Evolutionary conservation across 257 asterid species (phyloP), one percentile per base, ranked within the genome.

Genomic region (Capsicum pubescens): DNA sequence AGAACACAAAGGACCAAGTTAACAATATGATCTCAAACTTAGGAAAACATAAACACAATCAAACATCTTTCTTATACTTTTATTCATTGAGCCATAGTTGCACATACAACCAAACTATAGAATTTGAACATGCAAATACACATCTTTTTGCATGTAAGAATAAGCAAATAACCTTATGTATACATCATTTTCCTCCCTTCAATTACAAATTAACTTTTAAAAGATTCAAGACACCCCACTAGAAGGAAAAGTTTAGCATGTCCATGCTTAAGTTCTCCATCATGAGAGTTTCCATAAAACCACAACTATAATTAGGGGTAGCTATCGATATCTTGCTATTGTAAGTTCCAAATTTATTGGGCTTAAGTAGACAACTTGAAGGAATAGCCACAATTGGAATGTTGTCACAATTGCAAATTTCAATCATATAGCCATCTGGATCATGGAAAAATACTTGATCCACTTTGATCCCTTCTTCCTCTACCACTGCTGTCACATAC

Each of bases 341-440:
- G 77, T 48, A 52, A 46, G 39, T 26, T 26, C 52, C 79, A 57
- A 57, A 8, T 0, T 79, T 60, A 60, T 60, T 83, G 36, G 87
- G 80, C 79, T 83, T 70, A 11, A 83, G 17, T 0, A 66, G 67
- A 82, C 88, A 86, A 21, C 54, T 56, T 55, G 83, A 64, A 58
- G 91, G 87, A 11, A 87, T 55, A 32, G 90, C 87, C 63, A 87
- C 68, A 2, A 89, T 9, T 21, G 91, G 90, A 44, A 87, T 71
- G 82, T 87, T 89, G 2, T 87, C 90, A 66, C 91, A 89, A 80
- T 87, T 87, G 80, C 90, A 89, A 1, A 89, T 78, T 50, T 89
- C 91, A 50, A 89, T 82, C 91, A 89, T 89, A 76, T 89, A 89
- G 42, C 87, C 91, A 84, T 87, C 90, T 2, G 91, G 91, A 60